These are phyloP conservation scores for Pyrenopolyporus hunteri DNA, from an alignment of 495 filamentous ascomycete genomes.

Conservation along the genomic window DNA sequence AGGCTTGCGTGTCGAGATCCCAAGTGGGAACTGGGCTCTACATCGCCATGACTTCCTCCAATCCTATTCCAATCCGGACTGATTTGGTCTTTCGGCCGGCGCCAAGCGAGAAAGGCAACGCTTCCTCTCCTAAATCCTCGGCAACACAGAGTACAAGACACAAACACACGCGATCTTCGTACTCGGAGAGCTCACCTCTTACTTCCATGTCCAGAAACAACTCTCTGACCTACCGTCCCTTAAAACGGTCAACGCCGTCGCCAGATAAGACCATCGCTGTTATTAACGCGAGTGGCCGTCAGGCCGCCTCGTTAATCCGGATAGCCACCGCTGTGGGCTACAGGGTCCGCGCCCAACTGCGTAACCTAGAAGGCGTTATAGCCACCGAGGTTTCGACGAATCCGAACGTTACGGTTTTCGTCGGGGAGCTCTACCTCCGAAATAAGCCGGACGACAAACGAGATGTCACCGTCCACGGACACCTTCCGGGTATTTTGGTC, in stretches of 20 bases:
- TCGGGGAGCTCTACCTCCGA: slow-evolving; percentile 76
- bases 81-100: slow-evolving; percentile 52
- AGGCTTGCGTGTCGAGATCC: slow-evolving; percentile 5
- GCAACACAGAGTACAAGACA: slow-evolving; percentile 47
- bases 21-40: slow-evolving; percentile 14
- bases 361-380: slow-evolving; percentile 79
- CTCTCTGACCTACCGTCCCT: slow-evolving; percentile 55
- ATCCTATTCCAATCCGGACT: slow-evolving; percentile 48
- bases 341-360: slow-evolving; percentile 85
- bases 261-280: slow-evolving; percentile 82
- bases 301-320: slow-evolving; percentile 90
- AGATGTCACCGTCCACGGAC: slow-evolving; percentile 50
- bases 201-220: slow-evolving; percentile 53
- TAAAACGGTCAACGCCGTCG: slow-evolving; percentile 58
- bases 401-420: slow-evolving; percentile 82
- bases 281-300: slow-evolving; percentile 90
- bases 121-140: slow-evolving; percentile 38
- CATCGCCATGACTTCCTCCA: slow-evolving; percentile 33
- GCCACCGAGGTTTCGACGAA: slow-evolving; percentile 80
- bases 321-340: slow-evolving; percentile 92
- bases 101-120: slow-evolving; percentile 45
- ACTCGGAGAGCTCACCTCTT: slow-evolving; percentile 57
- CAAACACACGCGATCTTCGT: slow-evolving; percentile 60
- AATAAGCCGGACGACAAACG: slow-evolving; percentile 55
- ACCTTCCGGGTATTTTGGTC: slow-evolving; percentile 56